Evolutionary conservation across 306 rosid genomes (phyloP).

Genomic region (Pterocarpus macrocarpus): DNA sequence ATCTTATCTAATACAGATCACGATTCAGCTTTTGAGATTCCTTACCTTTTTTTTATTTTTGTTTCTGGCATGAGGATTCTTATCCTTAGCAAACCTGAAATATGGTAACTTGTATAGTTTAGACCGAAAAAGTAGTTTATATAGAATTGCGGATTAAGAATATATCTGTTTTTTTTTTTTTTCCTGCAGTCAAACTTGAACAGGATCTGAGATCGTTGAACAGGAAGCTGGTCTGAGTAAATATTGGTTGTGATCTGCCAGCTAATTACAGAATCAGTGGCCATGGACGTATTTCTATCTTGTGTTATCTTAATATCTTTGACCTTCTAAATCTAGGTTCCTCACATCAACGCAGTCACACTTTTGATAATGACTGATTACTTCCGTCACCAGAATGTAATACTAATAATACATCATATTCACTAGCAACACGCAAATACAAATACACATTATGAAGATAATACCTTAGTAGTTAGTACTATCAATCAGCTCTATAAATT

Average conservation of each 20-base stretch:
- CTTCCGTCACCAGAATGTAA: neutral
- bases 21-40: neutral
- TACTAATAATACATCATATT: neutral
- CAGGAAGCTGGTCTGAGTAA: neutral
- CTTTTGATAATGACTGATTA: slow-evolving; percentile 15
- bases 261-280: neutral
- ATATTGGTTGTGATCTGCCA: neutral
- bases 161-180: neutral
- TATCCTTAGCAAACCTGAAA: neutral
- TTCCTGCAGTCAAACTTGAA: neutral
- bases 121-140: too few species aligned
- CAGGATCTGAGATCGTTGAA: neutral
- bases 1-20: neutral
- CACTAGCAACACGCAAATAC: neutral
- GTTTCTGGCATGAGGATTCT: neutral
- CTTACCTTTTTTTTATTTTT: too few species aligned
- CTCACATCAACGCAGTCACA: slow-evolving; percentile 18
- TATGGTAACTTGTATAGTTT: neutral
- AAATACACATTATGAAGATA: neutral
- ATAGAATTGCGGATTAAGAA: neutral
- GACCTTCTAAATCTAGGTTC: neutral
- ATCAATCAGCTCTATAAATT: slow-evolving; percentile 10
- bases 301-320: neutral
- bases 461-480: neutral
- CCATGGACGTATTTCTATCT: neutral